phyloP scores from a whole-genome alignment of 1,284 basidiomycete species.

The Ustilago xerochloae region DNA sequence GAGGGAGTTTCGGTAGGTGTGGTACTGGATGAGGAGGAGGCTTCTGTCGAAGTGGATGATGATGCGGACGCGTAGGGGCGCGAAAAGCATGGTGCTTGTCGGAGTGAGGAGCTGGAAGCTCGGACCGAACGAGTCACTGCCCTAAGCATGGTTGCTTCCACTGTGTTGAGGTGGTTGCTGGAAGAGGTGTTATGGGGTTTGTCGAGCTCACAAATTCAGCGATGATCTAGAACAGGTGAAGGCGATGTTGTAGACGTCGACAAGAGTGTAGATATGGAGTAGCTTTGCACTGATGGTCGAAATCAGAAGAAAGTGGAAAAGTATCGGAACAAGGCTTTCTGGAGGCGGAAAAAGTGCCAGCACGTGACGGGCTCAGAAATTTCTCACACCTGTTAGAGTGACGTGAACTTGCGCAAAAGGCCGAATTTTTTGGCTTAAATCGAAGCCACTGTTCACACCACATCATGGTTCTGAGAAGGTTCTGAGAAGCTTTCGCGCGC shows the following conservation, averaged over 20 bases:
- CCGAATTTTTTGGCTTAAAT: too few species aligned
- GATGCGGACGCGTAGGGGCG: slow-evolving; percentile 34
- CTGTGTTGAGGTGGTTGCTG: neutral
- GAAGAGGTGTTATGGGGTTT: neutral
- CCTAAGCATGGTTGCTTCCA: slow-evolving; percentile 9
- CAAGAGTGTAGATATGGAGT: too few species aligned
- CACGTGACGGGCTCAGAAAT: neutral
- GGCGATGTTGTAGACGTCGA: neutral
- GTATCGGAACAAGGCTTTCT: neutral
- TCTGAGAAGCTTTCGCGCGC: too few species aligned
- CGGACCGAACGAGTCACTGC: slow-evolving; percentile 13
- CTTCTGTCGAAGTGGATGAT: slow-evolving; percentile 2
- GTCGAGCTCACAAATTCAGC: neutral
- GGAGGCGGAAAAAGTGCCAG: neutral
- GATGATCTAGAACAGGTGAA: neutral
- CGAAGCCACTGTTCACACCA: too few species aligned
- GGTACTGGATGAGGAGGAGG: slow-evolving; percentile 15
- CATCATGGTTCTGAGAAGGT: too few species aligned
- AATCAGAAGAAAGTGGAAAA: neutral
- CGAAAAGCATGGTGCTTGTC: slow-evolving; percentile 5
- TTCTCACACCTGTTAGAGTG: too few species aligned
- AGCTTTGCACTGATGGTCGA: too few species aligned
- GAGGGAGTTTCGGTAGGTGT: slow-evolving; percentile 18
- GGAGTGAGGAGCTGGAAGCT: slow-evolving; percentile 23
- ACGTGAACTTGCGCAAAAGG: too few species aligned